phyloP scores from a whole-genome alignment of 2,329 filamentous ascomycete genomes.

The Coniochaeta hoffmannii region DNA sequence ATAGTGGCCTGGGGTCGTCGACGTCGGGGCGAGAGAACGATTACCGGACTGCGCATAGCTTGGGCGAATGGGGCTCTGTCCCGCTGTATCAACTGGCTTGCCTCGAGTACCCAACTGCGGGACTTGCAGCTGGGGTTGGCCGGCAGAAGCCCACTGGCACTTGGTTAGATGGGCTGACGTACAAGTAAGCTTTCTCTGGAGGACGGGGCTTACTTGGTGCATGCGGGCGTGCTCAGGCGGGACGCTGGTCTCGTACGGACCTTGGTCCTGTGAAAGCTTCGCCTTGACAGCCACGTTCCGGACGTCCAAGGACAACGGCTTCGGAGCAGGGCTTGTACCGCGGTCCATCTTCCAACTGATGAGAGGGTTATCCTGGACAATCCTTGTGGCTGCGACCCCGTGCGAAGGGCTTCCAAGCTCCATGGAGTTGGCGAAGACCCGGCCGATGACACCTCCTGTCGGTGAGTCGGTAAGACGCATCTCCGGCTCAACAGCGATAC shows the following conservation, averaged over 20 bases:
- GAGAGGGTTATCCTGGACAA: too few species aligned
- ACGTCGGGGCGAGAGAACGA: neutral
- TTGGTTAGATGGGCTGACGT: neutral
- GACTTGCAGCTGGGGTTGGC: neutral
- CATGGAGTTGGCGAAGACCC: neutral
- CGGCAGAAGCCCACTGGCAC: neutral
- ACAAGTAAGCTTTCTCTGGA: too few species aligned
- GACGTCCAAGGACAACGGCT: too few species aligned
- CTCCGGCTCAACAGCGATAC: neutral
- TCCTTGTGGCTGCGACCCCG: too few species aligned
- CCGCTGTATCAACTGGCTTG: neutral
- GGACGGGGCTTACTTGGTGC: too few species aligned
- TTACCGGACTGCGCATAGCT: neutral
- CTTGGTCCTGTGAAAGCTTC: too few species aligned
- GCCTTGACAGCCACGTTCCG: too few species aligned
- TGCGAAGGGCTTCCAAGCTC: neutral
- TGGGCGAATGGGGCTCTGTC: neutral
- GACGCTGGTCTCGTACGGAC: too few species aligned
- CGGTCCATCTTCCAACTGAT: too few species aligned
- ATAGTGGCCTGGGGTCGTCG: neutral
- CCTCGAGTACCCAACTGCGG: neutral
- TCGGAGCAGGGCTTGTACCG: too few species aligned
- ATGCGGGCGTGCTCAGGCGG: too few species aligned
- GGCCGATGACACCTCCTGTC: neutral
- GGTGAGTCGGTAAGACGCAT: neutral